Base-by-base conservation (phyloP, 2,329 filamentous ascomycete genomes). In the Pseudogymnoascus sp. region DNA sequence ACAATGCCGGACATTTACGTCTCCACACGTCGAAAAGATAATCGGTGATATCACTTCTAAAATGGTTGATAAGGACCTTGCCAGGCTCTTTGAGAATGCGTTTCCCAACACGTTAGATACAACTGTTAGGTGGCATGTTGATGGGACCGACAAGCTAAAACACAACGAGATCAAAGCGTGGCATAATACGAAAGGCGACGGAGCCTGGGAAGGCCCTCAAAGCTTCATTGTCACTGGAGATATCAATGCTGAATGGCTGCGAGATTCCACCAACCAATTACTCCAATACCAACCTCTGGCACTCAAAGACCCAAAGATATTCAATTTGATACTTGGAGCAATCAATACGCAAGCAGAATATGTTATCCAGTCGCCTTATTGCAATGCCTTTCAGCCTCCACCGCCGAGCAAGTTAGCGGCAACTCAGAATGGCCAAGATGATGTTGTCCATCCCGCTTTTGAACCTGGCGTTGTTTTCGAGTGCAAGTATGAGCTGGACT, bases 401-500 rank as follows among this genome's bases (percentile, higher is more conserved):
- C 87, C 90, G 2, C 90, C 92, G 6, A 92, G 90, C 65, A 84
- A 87, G 14, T 79, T 97, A 0, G 76, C 80, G 3, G 78, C 87
- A 5, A 87, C 86, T 14, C 81, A 83, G 68, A 96, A 93, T 69
- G 90, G 90, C 2, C 90, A 96, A 72, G 83, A 87, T 18, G 94
- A 99, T 70, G 75, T 72, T 7, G 94, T 99, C 0, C 91, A 96
- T 68, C 94, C 94, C 0, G 79, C 81, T 0, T 97, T 96, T 71
- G 92, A 97, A 70, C 88, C 88, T 0, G 84, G 81, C 0, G 83
- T 86, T 57, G 94, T 99, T 3, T 99, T 97, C 66, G 94, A 99
- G 75, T 99, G 94, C 83, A 99, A 99, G 76, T 99, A 97, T 75
- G 94, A 99, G 77, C 85, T 99, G 20, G 94, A 99, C 75, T 97